Evolutionary conservation across 192 early-diverging fungal genomes (phyloP).

Genomic region (Phycomyces nitens): DNA sequence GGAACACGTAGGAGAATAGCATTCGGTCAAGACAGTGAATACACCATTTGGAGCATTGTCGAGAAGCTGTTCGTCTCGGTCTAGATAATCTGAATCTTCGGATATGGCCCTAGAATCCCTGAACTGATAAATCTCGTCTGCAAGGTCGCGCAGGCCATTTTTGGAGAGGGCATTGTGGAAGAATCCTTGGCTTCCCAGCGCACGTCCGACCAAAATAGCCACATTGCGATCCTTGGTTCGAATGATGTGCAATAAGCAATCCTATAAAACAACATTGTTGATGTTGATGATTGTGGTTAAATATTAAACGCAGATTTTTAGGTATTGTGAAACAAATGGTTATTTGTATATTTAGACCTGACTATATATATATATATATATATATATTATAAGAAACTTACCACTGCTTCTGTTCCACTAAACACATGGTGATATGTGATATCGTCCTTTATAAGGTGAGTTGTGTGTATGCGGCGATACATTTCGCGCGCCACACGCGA

Average conservation of each 20-base stretch:
- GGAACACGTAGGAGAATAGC: constrained; percentile 93
- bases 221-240: constrained; percentile 82
- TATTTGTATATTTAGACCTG: too few relatives aligned
- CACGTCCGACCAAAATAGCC: constrained; percentile 80
- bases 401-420: constrained; percentile 85
- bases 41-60: constrained; percentile 59
- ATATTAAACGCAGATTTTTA: too few relatives aligned
- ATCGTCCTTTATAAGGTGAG: constrained; percentile 67
- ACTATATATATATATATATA: too few relatives aligned
- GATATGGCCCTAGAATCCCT: constrained; percentile 31
- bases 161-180: constrained; percentile 89
- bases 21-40: constrained; percentile 85
- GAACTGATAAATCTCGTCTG: constrained; percentile 80
- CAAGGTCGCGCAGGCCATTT: constrained; percentile 75
- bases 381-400: constrained; percentile 25
- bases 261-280: too few relatives aligned
- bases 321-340: too few relatives aligned
- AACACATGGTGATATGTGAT: constrained; percentile 84
- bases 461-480: constrained; percentile 49
- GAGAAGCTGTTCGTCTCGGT: not conserved
- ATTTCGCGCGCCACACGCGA: constrained; percentile 67
- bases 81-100: not conserved
- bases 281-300: too few relatives aligned
- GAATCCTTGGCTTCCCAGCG: constrained; percentile 82
- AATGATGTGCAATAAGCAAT: constrained; percentile 66